Conservation (phyloP, 2,329 filamentous ascomycete species). For the Myriosclerotinia curreyana region DNA sequence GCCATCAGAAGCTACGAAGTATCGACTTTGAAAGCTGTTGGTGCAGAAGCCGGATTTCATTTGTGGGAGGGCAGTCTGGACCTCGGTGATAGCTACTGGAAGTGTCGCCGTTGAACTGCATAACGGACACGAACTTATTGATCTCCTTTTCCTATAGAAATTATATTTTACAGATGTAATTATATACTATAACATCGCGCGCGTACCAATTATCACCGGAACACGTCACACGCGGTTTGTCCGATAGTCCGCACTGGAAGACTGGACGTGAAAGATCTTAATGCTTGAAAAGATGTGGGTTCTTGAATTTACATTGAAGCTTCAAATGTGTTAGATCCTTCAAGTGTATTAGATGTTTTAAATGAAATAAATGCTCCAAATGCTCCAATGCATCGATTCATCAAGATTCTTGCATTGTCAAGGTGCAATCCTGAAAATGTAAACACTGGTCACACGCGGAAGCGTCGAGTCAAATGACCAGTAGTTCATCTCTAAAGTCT, state of each 20-base stretch:
- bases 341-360: no score
- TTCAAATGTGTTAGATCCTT: no score
- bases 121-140: background rate
- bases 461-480: background rate
- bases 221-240: no score
- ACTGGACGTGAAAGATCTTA: no score
- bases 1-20: conserved; percentile 23
- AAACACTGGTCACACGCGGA: background rate
- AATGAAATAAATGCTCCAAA: no score
- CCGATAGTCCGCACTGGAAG: no score
- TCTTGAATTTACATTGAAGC: no score
- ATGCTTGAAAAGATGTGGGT: no score
- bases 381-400: no score
- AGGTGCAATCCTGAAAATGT: no score
- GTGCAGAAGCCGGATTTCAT: conserved; percentile 22
- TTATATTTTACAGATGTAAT: no score
- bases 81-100: conserved; percentile 24
- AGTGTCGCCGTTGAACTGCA: conserved; percentile 20
- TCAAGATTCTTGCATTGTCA: no score
- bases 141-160: conserved; percentile 1
- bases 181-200: background rate
- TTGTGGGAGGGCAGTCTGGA: conserved; percentile 27
- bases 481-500: background rate
- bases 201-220: background rate
- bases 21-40: conserved; percentile 8